Evolutionary conservation across 495 filamentous ascomycete species (phyloP), one percentile per base, ranked within the genome.

Genomic region (Delitschia confertaspora): DNA sequence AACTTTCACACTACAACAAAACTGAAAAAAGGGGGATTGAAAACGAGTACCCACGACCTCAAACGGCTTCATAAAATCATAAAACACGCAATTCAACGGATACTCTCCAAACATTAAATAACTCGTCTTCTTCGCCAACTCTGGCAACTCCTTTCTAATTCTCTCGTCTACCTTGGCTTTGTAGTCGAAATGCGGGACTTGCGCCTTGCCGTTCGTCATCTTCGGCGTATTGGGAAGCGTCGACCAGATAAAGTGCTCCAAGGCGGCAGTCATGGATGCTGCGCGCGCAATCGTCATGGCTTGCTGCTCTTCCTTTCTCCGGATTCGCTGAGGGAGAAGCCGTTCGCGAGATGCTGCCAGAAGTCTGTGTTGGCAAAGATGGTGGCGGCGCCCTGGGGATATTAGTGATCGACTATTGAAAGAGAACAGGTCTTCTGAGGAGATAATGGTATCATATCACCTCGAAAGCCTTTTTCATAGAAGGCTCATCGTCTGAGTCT

Each of bases 231-330:
- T 59, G 1, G 69, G 65, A 0, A 69, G 52, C 1, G 68, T 70
- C 32, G 60, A 64, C 68, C 66, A 71, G 46, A 72, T 61, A 37
- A 60, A 71, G 38, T 69, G 69, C 49, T 71, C 56, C 11, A 73
- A 47, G 0, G 60, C 60, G 1, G 47, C 21, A 0, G 61, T 70
- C 13, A 47, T 41, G 3, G 59, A 42, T 4, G 69, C 70, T 6
- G 68, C 69, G 3, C 45, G 45, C 17, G 65, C 69, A 21, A 72
- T 52, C 31, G 65, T 70, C 30, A 58, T 62, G n/a, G 61, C 67
- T 48, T 69, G 66, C 16, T 58, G 27, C 18, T 42, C 30, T 46
- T 60, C 55, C 26, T 53, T 19, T 53, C 44, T 13, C 29, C 45
- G 17, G 54, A 39, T 10, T 52, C 23, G 21, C 20, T 4, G 18